These are phyloP conservation scores for Melastoma candidum DNA, from an alignment of 441 rosid genomes.

Conservation along the genomic window DNA sequence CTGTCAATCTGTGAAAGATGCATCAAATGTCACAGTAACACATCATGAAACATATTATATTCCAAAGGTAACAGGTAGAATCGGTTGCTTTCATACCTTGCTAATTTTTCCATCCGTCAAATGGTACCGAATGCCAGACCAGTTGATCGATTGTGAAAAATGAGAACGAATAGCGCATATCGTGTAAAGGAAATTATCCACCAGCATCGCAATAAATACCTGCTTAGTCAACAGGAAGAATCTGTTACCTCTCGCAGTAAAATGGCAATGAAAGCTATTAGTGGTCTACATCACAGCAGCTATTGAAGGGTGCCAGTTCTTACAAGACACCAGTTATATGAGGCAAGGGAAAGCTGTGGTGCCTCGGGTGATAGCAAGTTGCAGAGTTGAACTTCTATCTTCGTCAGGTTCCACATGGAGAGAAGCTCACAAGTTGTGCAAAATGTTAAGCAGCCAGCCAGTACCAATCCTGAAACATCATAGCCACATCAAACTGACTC, in stretches of 20 bases:
- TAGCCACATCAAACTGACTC: not conserved
- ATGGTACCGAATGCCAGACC: conserved; percentile 92
- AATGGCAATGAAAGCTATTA: not conserved
- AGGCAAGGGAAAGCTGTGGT: conserved; percentile 75
- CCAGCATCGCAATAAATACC: conserved; percentile 83
- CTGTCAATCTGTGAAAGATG: conserved; percentile 71
- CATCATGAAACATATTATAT: not conserved
- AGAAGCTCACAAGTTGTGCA: conserved; percentile 74
- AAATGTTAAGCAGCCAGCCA: conserved; percentile 52
- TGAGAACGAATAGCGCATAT: conserved; percentile 86
- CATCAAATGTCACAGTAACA: not conserved
- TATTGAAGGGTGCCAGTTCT: conserved; percentile 21
- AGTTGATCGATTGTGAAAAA: conserved; percentile 90
- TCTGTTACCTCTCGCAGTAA: no score
- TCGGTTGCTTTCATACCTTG: conserved; percentile 42
- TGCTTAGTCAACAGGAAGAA: conserved; percentile 18
- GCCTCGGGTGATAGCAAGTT: conserved; percentile 93
- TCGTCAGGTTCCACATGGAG: conserved; percentile 99
- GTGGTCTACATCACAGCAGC: not conserved
- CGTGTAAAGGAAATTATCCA: conserved; percentile 89
- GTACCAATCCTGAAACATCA: conserved; percentile 53
- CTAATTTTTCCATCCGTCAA: conserved; percentile 79
- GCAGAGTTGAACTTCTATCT: conserved; percentile 91
- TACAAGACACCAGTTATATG: conserved; percentile 94
- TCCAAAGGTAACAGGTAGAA: not conserved